Evolutionary conservation across 192 early-diverging fungal species (phyloP), one percentile per base, ranked within the genome.

Genomic region (Backusella sp.): DNA sequence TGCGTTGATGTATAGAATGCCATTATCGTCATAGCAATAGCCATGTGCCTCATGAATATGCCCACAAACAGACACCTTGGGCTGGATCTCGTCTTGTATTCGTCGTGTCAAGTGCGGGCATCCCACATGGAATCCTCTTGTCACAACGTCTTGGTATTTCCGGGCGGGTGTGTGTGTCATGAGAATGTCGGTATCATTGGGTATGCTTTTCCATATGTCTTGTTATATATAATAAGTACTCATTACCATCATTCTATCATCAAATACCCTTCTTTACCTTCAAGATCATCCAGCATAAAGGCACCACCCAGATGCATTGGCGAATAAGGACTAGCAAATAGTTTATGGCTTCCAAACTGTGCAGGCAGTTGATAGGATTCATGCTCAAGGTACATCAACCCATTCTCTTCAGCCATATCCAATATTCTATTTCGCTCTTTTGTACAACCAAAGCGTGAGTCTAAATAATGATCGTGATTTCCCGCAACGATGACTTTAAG

Each of bases 41-140:
- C 82, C 82, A 53, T 79, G 35, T 6, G 75, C 67, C 36, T 83
- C 82, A 35, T 83, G 82, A 56, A 83, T 83, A 72, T 83, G 82
- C 14, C 82, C 82, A 75, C 76, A 83, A 5, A 83, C 59, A 36
- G 44, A 72, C 14, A 72, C 82, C 36, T 71, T 66, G 1, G 82
- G 82, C 23, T 59, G 44, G 23, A 83, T 71, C 2, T 21, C 35
- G 0, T 59, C 17, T n/a, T 73, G 42, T 21, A 83, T 77, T 15
- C 66, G 68, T 4, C 68, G 28, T 32, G 28, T 23, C 19, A 83
- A 62, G 30, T 74, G 21, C 14, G 70, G 69, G 44, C 82, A 83
- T 14, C 82, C 82, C 23, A 69, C 78, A 68, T 79, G 56, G 4
- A 11, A 21, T 2, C 75, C 78, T 26, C 73, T 19, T 30, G 35